A percentile compares a stretch with the other conserved stretches of the same genome.
phyloP scores from a whole-genome alignment of 179 eudicot species.

The Silene noctiflora region DNA sequence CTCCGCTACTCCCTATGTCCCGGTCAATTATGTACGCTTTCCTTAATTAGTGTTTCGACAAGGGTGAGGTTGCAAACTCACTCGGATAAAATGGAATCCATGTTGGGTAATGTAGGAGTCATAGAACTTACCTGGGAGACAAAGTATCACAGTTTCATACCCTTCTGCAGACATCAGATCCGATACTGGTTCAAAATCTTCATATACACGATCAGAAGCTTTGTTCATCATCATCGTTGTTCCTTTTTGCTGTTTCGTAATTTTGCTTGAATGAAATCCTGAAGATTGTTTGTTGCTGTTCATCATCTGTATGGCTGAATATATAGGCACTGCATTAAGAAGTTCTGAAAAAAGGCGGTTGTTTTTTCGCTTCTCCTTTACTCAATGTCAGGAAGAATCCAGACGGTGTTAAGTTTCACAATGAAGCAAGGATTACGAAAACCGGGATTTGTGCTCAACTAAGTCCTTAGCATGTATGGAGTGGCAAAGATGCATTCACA shows the following conservation, averaged over 20 bases:
- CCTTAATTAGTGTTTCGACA: no score
- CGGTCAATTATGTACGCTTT: no score
- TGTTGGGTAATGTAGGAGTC: no score
- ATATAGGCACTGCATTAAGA: slow-evolving; percentile 10
- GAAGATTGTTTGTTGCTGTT: slow-evolving; percentile 8
- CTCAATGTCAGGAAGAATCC: slow-evolving; percentile 19
- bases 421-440: slow-evolving; percentile 18
- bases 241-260: not conserved
- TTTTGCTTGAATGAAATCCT: not conserved
- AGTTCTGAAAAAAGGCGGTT: not conserved
- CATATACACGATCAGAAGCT: slow-evolving; percentile 22
- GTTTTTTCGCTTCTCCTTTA: slow-evolving; percentile 18
- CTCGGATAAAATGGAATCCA: no score
- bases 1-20: no score
- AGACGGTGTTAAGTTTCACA: slow-evolving; percentile 2
- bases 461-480: not conserved
- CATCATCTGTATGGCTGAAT: not conserved
- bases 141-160: slow-evolving; percentile 25
- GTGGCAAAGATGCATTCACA: not conserved
- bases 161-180: slow-evolving; percentile 25
- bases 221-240: slow-evolving; percentile 13
- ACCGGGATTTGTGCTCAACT: not conserved
- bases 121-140: slow-evolving; percentile 26
- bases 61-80: not conserved
- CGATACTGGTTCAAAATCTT: slow-evolving; percentile 27